Evolutionary conservation across 352 stramenopile species (phyloP), one percentile per base, ranked within the genome.

Genomic region (Globisporangium takayamanum): DNA sequence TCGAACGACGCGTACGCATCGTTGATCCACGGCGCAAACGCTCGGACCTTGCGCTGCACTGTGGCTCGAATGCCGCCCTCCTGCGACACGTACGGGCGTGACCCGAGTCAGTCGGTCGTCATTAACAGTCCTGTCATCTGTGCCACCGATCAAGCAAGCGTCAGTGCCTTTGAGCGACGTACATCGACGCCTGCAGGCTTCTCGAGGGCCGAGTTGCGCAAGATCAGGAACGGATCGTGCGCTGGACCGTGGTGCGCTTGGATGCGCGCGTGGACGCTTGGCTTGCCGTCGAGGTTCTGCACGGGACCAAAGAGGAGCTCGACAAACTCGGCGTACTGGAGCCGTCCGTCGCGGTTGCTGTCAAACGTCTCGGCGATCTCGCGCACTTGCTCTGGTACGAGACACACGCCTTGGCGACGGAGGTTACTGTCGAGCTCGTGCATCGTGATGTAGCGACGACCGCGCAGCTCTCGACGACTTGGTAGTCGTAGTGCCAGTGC

Each of bases 1-100:
- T 87, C 74, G 51, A 87, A 87, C 0, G 70, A 64, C n/a, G 63
- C 64, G 55, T 79, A 84, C 26, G 71, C 69, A 46, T 84, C 76
- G 54, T 83, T 80, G 12, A 84, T 59, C 12, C 63, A 60, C 14
- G 66, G 65, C 10, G 67, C 63, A 57, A 80, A 84, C 3, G 57
- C 66, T 7, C 64, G 55, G 20, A 87, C 55, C 47, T 84, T 87
- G 37, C 66, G 25, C 48, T 76, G 59, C 14, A 87, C 66, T 10
- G 59, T 63, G 12, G 61, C 53, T 63, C 68, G 67, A 30, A 87
- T 73, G 6, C 48, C 63, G 22, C 66, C 62, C 11, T 74, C 64
- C 76, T 86, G 28, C 41, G 59, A 12, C 36, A 53, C 59, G 25
- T 7, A 39, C 33, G 8, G 30, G 4, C 30, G 33, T 12, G 10